These are phyloP conservation scores for Fusarium odoratissimum DNA, from an alignment of 2,329 filamentous ascomycete species.

Conservation along the genomic window DNA sequence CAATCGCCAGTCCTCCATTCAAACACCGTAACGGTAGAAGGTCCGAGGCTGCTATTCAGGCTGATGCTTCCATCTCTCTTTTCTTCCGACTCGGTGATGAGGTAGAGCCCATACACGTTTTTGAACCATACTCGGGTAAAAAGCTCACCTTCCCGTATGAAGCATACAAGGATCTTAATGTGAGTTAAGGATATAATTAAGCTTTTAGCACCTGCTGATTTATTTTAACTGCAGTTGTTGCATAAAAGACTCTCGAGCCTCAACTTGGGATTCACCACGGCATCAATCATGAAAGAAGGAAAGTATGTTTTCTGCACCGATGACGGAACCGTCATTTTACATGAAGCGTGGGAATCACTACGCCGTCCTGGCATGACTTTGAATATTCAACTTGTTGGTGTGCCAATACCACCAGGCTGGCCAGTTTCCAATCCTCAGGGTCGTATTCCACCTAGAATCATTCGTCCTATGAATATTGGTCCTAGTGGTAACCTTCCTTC, in stretches of 20 bases:
- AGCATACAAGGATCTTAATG: not conserved
- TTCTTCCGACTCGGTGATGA: not conserved
- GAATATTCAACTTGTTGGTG: rapidly evolving
- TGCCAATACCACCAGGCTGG: not conserved
- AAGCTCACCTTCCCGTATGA: not conserved
- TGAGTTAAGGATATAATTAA: rapidly evolving
- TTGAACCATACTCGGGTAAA: rapidly evolving
- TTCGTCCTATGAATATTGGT: not conserved
- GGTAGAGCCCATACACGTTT: rapidly evolving
- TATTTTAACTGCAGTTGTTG: rapidly evolving
- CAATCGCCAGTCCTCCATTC: rapidly evolving
- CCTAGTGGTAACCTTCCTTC: not conserved
- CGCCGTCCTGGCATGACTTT: not conserved
- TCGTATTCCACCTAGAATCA: not conserved
- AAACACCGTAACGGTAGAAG: no score
- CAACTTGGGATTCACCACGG: rapidly evolving
- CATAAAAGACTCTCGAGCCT: not conserved
- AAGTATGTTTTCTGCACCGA: not conserved
- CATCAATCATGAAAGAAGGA: rapidly evolving
- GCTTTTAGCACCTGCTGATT: not conserved
- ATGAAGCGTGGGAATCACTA: not conserved
- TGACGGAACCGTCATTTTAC: rapidly evolving
- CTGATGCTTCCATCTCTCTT: not conserved
- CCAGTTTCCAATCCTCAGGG: not conserved
- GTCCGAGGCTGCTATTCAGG: rapidly evolving